Evolutionary conservation across 768 basidiomycete genomes (phyloP).

Genomic region (Boletellus sp.): DNA sequence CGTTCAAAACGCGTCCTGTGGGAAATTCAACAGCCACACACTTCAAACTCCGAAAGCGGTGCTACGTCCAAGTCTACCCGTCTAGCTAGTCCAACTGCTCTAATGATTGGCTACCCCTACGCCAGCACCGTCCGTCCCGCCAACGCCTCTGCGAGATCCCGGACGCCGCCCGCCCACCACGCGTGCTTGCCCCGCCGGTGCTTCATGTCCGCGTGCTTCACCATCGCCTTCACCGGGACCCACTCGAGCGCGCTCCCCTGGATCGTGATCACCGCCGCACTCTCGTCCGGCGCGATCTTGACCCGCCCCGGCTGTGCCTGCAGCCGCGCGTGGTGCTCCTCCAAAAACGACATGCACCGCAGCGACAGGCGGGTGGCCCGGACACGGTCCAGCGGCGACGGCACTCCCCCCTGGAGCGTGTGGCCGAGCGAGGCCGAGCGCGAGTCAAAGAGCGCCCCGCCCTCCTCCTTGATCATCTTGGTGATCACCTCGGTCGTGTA

Average conservation of each 20-base stretch:
- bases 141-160: slow-evolving; percentile 69
- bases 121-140: slow-evolving; percentile 61
- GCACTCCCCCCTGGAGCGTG: slow-evolving; percentile 93
- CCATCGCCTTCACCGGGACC: slow-evolving; percentile 82
- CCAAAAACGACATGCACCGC: slow-evolving; percentile 93
- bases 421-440: slow-evolving; percentile 96
- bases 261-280: slow-evolving; percentile 89
- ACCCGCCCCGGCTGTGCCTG: slow-evolving; percentile 46
- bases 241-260: slow-evolving; percentile 77
- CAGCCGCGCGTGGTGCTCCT: slow-evolving; percentile 67
- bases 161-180: slow-evolving; percentile 73
- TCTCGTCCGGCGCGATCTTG: slow-evolving; percentile 55
- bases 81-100: neutral
- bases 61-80: too few relatives aligned
- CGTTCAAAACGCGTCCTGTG: too few relatives aligned
- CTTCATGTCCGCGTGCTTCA: slow-evolving; percentile 85
- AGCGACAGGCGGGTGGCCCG: slow-evolving; percentile 87
- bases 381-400: slow-evolving; percentile 91
- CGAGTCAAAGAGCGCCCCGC: slow-evolving; percentile 87
- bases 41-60: too few relatives aligned
- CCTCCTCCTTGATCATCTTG: slow-evolving; percentile 94
- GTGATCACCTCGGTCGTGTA: slow-evolving; percentile 92
- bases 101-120: too few relatives aligned
- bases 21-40: too few relatives aligned
- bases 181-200: slow-evolving; percentile 72